Conservation (phyloP, 371 early-diverging fungal species). For the Mortierella sp. region DNA sequence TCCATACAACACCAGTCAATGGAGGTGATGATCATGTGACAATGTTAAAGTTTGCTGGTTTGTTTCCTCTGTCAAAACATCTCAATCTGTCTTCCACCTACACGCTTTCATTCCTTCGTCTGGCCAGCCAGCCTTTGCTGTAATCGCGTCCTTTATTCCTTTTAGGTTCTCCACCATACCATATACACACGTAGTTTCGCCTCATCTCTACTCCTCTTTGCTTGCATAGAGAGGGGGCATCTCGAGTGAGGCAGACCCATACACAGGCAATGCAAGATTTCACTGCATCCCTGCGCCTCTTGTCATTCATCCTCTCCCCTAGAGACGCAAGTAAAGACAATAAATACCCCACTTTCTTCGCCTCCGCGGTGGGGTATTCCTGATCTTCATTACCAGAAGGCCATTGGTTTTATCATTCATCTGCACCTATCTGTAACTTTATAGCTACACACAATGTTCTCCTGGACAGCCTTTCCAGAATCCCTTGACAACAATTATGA, state of each 20-base stretch:
- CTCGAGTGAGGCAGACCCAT: constrained; percentile 8
- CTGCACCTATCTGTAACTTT: background rate
- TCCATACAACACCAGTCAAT: too few relatives aligned
- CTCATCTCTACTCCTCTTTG: background rate
- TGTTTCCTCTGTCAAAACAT: background rate
- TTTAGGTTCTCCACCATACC: too few relatives aligned
- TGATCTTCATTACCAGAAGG: background rate
- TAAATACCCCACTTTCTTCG: background rate
- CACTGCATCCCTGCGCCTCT: background rate
- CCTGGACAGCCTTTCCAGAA: constrained; percentile 47
- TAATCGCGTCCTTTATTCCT: background rate
- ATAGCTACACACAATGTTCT: constrained; percentile 31
- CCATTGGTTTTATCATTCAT: background rate
- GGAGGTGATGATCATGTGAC: too few relatives aligned
- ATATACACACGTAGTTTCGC: background rate
- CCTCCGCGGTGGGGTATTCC: background rate
- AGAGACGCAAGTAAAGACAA: constrained; percentile 1
- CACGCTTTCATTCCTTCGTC: too few relatives aligned
- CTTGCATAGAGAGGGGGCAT: background rate
- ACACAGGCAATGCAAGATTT: constrained; percentile 1
- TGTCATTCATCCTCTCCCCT: background rate
- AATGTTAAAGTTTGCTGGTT: too few relatives aligned
- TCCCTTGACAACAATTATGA: constrained; percentile 52
- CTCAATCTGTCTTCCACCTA: background rate
- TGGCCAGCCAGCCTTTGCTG: too few relatives aligned